A percentile compares a stretch with the other conserved stretches of the same genome.
phyloP scores from a whole-genome alignment of 179 eudicot species.

The Nepenthes alata region DNA sequence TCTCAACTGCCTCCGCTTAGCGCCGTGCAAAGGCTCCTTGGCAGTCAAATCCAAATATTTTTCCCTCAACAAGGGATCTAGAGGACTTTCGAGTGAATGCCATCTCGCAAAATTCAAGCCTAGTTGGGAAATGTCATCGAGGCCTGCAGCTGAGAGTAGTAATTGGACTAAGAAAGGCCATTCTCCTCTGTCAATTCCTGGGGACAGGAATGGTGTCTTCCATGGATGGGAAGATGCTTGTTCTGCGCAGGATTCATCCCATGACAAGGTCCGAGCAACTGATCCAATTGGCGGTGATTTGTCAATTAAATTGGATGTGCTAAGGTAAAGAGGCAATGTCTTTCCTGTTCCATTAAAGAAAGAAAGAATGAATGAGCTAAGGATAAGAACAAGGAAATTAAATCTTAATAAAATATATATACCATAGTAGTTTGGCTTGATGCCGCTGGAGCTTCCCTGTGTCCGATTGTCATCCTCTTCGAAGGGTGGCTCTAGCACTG shows the following conservation, averaged over 20 bases:
- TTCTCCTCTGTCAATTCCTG: conserved; percentile 38
- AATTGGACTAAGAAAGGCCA: conserved; percentile 49
- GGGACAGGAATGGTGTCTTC: conserved; percentile 28
- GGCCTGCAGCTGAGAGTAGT: conserved; percentile 56
- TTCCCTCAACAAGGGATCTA: conserved; percentile 68
- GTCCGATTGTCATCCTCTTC: conserved; percentile 54
- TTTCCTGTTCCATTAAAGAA: conserved; percentile 17
- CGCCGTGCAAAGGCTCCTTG: conserved; percentile 42
- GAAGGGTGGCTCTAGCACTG: conserved; percentile 69
- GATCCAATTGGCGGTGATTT: conserved; percentile 94
- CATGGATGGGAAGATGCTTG: conserved; percentile 30
- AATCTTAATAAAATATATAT: not conserved
- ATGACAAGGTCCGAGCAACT: conserved; percentile 73
- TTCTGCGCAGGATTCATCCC: conserved; percentile 52
- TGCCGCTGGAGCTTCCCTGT: conserved; percentile 23
- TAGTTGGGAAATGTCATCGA: conserved; percentile 24
- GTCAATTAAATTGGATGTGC: conserved; percentile 59
- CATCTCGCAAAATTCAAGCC: conserved; percentile 36
- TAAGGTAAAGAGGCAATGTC: conserved; percentile 19
- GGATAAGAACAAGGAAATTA: not conserved
- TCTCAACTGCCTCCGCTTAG: conserved; percentile 44
- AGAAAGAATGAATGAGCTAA: not conserved
- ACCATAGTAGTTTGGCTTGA: conserved; percentile 42
- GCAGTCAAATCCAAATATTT: conserved; percentile 34
- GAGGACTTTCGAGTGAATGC: conserved; percentile 74